Base-by-base conservation (phyloP, 1,284 basidiomycete species). In the Leccinum laetum region DNA sequence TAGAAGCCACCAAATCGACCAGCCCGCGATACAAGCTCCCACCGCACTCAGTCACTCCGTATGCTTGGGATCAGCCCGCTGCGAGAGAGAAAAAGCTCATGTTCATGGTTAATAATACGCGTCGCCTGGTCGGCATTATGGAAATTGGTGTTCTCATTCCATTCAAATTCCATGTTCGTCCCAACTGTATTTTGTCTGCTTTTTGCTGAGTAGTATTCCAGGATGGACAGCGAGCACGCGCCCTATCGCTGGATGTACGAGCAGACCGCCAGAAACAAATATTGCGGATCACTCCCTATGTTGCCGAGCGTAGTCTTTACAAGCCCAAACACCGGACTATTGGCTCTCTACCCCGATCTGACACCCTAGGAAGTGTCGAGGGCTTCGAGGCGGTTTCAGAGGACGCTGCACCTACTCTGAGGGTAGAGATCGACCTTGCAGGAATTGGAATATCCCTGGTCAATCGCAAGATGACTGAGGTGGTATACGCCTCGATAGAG, bases 1-100 rank as follows among this genome's bases (percentile, higher is more conserved):
- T 71, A 63, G 83, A 78, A 73, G 70, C 77, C 61, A 63, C 71
- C 52, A 76, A 68, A 63, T 65, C 77, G 18, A 67, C 60, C 52
- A 61, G 65, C 13, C 70, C 75, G 39, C 74, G 74, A 62, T 92
- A 95, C 77, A 83, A 81, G 59, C 77, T 95, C 10, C 75, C 80
- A n/a, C 83, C 88, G 9, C 87, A 84, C 59, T 82, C 83, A 8
- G 83, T 81, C 53, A 77, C 85, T 62, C 81, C 84, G 61, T 99
- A 99, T 75, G 92, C 96, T 6, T 99, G 98, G 98, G 98, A 99
- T 76, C 90, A 87, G 68, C 98, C 98, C 1, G 94, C 96, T 9
- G 89, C 90, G 3, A 81, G 82, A 62, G 90, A 93, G 72, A 99
- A 98, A 81, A 90, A 89, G 70, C 83, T 99, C 52, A 79, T 88